Evolutionary conservation across 495 filamentous ascomycete genomes (phyloP).

Genomic region (Cercophora sp.): DNA sequence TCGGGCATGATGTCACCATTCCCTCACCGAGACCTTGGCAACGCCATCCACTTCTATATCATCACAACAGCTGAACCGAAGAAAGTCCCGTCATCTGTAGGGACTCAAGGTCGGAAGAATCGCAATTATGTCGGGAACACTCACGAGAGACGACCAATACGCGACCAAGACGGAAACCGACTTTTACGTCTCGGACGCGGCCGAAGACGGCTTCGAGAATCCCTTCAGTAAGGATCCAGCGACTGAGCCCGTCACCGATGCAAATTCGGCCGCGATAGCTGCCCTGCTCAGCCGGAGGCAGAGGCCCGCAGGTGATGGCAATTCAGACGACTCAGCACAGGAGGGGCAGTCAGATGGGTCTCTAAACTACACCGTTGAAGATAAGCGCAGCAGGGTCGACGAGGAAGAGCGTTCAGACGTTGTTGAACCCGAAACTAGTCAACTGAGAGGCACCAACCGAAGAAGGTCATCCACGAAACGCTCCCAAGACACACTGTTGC

Average conservation of each 20-base stretch:
- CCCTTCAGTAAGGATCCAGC: not conserved
- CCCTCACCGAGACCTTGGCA: too few species aligned
- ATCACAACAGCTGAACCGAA: too few species aligned
- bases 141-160: not conserved
- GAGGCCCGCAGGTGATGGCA: not conserved
- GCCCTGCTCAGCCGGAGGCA: not conserved
- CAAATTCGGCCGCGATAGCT: not conserved
- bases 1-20: too few species aligned
- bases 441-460: not conserved
- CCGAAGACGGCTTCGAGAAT: not conserved
- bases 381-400: not conserved
- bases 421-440: not conserved
- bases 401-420: not conserved
- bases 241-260: not conserved
- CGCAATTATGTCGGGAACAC: too few species aligned
- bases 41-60: too few species aligned
- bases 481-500: not conserved
- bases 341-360: too few species aligned
- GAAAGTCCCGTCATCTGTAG: too few species aligned
- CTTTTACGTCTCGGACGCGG: not conserved
- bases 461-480: too few species aligned
- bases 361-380: not conserved
- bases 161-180: not conserved
- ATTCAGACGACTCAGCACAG: not conserved
- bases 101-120: too few species aligned